These are phyloP conservation scores for Pugionium cornutum DNA, from an alignment of 345 rosid species.

Conservation along the genomic window DNA sequence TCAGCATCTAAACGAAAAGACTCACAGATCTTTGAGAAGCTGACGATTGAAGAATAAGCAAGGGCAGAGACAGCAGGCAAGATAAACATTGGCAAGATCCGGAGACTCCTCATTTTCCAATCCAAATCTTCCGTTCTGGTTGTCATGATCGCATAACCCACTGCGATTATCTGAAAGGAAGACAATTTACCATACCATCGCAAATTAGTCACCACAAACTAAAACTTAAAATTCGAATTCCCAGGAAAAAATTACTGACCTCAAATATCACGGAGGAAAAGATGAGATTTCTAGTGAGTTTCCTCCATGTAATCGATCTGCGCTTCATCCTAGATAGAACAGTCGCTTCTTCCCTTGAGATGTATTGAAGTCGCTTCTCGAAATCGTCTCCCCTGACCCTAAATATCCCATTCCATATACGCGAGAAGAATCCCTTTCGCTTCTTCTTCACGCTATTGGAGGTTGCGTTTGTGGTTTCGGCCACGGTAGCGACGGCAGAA, in stretches of 20 bases:
- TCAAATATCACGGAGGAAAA: conserved; percentile 66
- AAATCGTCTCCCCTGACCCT: conserved; percentile 68
- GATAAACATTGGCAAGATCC: conserved; percentile 70
- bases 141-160: conserved; percentile 64
- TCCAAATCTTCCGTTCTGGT: conserved; percentile 61
- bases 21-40: conserved; percentile 70
- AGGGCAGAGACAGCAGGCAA: conserved; percentile 58
- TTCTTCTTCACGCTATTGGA: conserved; percentile 43
- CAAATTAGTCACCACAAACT: conserved; percentile 5
- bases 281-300: conserved; percentile 59
- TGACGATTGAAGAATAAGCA: conserved; percentile 54
- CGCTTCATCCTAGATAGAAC: conserved; percentile 65
- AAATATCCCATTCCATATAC: conserved; percentile 73
- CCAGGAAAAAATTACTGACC: conserved; percentile 39
- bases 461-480: neutral
- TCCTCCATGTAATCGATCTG: conserved; percentile 67
- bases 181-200: neutral
- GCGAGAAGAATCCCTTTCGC: conserved; percentile 62
- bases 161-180: conserved; percentile 47
- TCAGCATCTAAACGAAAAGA: conserved; percentile 3
- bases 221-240: conserved; percentile 4
- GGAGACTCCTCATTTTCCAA: conserved; percentile 69
- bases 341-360: conserved; percentile 81
- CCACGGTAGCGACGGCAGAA: conserved; percentile 27
- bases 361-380: conserved; percentile 81